Base-by-base conservation (phyloP, 495 filamentous ascomycete species). In the Rusavskia elegans region DNA sequence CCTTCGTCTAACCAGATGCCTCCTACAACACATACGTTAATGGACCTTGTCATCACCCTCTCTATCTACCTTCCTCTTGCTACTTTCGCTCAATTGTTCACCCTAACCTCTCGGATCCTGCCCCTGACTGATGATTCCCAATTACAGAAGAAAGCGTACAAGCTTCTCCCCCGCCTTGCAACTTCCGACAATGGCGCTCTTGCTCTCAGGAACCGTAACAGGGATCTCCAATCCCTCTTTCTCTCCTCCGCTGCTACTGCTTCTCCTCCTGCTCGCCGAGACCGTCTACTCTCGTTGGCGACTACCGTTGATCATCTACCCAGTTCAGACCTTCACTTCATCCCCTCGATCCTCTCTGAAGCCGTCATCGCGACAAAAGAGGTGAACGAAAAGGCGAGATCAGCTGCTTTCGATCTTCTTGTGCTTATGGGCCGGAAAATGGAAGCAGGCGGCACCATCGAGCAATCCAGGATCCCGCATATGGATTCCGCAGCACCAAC, bases 91-190 rank as follows among this genome's bases (percentile, higher is more conserved):
- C 73, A 77, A 21, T 78, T 98, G 3, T 95, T 97, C 67, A 76
- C 74, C 53, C 85, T 96, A 54, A 85, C 90, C 5, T 73, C 86
- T 0, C 71, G 83, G 13, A 82, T 95, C 48, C 76, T 97, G 51
- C 79, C 82, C 57, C 82, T 79, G 57, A 65, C 63, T 30, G 61
- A 41, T 14, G 93, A 97, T 56, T 84, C 92, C 25, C 90, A 96
- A 61, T 73, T 98, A n/a, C 88, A 97, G 64, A 98, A 98, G 78
- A 98, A 98, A 68, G 90, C 92, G 3, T 98, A 97, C 73, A 96
- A 97, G 66, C 73, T 98, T 46, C 87, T 98, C 50, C 90, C 92
- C 8, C 80, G 90, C 30, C 76, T 98, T 41, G 83, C 85, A 3
- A 80, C 84, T 30, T 89, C 88, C 7, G 74, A 80, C n/a, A 73